phyloP scores from a whole-genome alignment of 2,329 filamentous ascomycete species.

The Monosporascus sp. region DNA sequence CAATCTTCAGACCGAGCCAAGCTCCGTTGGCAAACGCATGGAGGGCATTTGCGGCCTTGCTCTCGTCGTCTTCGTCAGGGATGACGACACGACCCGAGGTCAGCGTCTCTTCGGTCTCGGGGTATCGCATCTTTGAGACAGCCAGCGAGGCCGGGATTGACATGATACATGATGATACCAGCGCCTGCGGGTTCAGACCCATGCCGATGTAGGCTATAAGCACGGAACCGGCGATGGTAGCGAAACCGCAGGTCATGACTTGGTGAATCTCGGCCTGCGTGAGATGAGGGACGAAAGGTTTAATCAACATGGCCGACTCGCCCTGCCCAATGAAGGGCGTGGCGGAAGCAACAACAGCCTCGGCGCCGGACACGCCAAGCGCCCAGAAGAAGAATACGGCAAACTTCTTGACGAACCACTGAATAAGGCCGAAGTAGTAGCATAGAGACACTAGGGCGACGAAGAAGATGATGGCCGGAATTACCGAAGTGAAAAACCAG shows the following conservation, averaged over 20 bases:
- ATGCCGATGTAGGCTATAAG: slow-evolving; percentile 80
- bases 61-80: slow-evolving; percentile 65
- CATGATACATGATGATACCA: slow-evolving; percentile 93
- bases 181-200: slow-evolving; percentile 75
- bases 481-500: slow-evolving; percentile 73
- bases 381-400: slow-evolving; percentile 89
- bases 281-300: slow-evolving; percentile 77
- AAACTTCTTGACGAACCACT: slow-evolving; percentile 87
- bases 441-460: slow-evolving; percentile 84
- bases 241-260: slow-evolving; percentile 87
- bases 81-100: slow-evolving; percentile 77
- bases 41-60: slow-evolving; percentile 71
- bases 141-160: slow-evolving; percentile 87
- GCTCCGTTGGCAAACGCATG: slow-evolving; percentile 71
- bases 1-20: slow-evolving; percentile 71
- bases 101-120: slow-evolving; percentile 79
- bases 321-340: slow-evolving; percentile 94
- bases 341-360: slow-evolving; percentile 88
- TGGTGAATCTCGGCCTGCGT: slow-evolving; percentile 87
- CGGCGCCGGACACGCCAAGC: slow-evolving; percentile 80
- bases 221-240: slow-evolving; percentile 85
- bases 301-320: slow-evolving; percentile 88
- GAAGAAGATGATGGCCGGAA: slow-evolving; percentile 96
- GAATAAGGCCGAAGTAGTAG: slow-evolving; percentile 73
- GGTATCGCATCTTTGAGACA: slow-evolving; percentile 83